Evolutionary conservation across 2,329 filamentous ascomycete species (phyloP).

Genomic region (Remersonia thermophila): DNA sequence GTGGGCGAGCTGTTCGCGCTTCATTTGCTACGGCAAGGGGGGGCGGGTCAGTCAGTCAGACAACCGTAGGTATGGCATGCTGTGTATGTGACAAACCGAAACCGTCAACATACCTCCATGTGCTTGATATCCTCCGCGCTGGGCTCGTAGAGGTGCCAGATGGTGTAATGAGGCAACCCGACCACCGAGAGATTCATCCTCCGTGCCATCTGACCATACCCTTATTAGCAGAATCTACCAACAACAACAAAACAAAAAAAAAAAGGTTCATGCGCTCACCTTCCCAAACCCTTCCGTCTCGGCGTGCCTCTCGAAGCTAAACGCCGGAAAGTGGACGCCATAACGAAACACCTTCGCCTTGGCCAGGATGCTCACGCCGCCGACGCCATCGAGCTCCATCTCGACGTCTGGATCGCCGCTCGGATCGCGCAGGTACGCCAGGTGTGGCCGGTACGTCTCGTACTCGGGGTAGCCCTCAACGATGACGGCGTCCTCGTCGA

Average conservation of each 20-base stretch:
- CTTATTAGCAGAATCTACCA: conserved; percentile 5
- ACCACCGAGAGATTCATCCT: conserved; percentile 94
- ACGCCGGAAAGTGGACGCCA: conserved; percentile 94
- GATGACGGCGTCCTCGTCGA: conserved; percentile 97
- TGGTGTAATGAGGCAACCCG: conserved; percentile 91
- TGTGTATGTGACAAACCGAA: no score
- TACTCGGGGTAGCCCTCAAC: conserved; percentile 98
- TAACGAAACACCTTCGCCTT: conserved; percentile 92
- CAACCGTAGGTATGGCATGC: no score
- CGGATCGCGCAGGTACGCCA: conserved; percentile 91
- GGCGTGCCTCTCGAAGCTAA: conserved; percentile 96
- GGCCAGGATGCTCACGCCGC: conserved; percentile 91
- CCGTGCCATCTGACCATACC: conserved; percentile 69
- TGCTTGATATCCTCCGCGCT: conserved; percentile 93
- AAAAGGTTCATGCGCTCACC: conserved; percentile 47
- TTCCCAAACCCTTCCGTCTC: conserved; percentile 98
- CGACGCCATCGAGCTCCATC: conserved; percentile 98
- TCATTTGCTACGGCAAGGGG: conserved; percentile 77
- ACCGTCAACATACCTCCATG: conserved; percentile 57
- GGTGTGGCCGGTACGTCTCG: conserved; percentile 92
- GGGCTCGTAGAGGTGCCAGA: conserved; percentile 99
- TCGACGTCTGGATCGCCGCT: conserved; percentile 98
- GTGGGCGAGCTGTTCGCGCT: conserved; percentile 65
- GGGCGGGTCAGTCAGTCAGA: no score
- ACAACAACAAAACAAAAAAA: background rate